Percentiles rank a stretch among this genome's conserved stretches.
Conservation (phyloP, 345 rosid species). For the rapeseed (Brassica napus) region Da-Ae NC_063435.1:13067501-13068000, state of each 20-base stretch:
- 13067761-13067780: not conserved
- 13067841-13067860: no score
- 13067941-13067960: not conserved
- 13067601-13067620: no score
- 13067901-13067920: not conserved
- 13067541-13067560: no score
- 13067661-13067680: not conserved
- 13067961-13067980: not conserved
- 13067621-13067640: not conserved
- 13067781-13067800: no score
- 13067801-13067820: not conserved
- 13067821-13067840: not conserved
- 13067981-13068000: not conserved
- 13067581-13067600: no score
- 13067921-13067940: not conserved
- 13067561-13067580: no score
- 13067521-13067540: no score
- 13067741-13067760: no score
- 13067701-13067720: not conserved
- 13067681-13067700: not conserved
- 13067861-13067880: no score
- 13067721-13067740: not conserved
- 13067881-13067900: no score
- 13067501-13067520: no score
- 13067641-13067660: not conserved